These are phyloP conservation scores for Nyctanthes arbortristis DNA, from an alignment of 257 asterid genomes.

Conservation along the genomic window DNA sequence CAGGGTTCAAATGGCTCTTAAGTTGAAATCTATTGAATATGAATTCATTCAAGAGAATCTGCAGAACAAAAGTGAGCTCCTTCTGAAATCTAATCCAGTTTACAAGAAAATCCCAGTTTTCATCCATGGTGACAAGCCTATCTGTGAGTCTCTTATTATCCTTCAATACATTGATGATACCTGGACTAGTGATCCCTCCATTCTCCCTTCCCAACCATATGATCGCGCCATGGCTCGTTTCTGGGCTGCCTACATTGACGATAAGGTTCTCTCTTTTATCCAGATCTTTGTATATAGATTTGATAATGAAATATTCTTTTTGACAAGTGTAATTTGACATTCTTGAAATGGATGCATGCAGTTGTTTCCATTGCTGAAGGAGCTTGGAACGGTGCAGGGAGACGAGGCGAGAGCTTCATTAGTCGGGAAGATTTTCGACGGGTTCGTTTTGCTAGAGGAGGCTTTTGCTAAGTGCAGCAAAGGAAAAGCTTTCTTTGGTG, in stretches of 20 bases:
- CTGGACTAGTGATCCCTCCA: conserved; percentile 35
- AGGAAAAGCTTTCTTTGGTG: conserved; percentile 54
- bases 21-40: conserved; percentile 47
- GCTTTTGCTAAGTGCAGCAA: conserved; percentile 55
- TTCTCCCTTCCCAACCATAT: conserved; percentile 45
- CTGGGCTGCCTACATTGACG: conserved; percentile 53
- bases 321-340: conserved; percentile 5
- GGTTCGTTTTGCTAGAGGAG: conserved; percentile 46
- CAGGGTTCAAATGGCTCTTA: conserved; percentile 47
- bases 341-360: conserved; percentile 29
- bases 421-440: conserved; percentile 33
- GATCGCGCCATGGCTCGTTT: conserved; percentile 48
- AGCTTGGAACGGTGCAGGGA: conserved; percentile 31
- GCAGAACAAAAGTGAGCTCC: conserved; percentile 35
- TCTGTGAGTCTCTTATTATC: conserved; percentile 49
- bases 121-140: conserved; percentile 35
- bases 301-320: not conserved
- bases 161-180: conserved; percentile 43
- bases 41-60: conserved; percentile 31
- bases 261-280: conserved; percentile 44
- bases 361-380: conserved; percentile 57
- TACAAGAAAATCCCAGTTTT: conserved; percentile 51
- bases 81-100: conserved; percentile 44
- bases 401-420: conserved; percentile 40
- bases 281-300: not conserved